phyloP scores from a whole-genome alignment of 805 yeast genomes.

The Starmerella geochares region DNA sequence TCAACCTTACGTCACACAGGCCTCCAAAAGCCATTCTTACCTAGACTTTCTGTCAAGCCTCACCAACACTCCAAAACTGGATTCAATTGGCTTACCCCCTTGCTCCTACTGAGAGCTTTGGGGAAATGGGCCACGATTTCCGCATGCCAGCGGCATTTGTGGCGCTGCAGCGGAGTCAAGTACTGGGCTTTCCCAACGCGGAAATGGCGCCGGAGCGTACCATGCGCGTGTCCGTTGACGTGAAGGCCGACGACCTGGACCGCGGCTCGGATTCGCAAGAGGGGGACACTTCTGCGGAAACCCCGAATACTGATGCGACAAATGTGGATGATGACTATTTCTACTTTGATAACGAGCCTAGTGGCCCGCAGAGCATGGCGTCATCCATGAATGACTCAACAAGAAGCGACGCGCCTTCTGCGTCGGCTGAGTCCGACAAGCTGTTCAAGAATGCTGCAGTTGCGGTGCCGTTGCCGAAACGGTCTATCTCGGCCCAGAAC shows the following conservation, averaged over 20 bases:
- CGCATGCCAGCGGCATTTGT: constrained; percentile 28
- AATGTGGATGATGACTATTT: constrained; percentile 7
- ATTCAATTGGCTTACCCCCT: neutral
- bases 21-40: neutral
- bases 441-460: neutral
- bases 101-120: neutral
- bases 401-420: neutral
- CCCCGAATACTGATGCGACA: neutral
- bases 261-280: neutral
- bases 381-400: constrained; percentile 1
- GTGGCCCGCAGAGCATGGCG: neutral
- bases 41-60: constrained; percentile 1
- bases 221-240: neutral
- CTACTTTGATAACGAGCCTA: constrained; percentile 7
- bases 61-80: neutral
- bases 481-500: neutral
- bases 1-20: constrained; percentile 5
- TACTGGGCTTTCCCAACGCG: neutral
- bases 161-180: constrained; percentile 22
- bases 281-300: neutral
- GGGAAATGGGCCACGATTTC: constrained; percentile 21
- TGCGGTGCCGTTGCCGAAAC: neutral
- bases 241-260: neutral
- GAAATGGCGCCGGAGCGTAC: neutral
- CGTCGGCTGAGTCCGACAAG: neutral